Evolutionary conservation across 495 filamentous ascomycete species (phyloP).

Genomic region (Aspergillus baeticus): DNA sequence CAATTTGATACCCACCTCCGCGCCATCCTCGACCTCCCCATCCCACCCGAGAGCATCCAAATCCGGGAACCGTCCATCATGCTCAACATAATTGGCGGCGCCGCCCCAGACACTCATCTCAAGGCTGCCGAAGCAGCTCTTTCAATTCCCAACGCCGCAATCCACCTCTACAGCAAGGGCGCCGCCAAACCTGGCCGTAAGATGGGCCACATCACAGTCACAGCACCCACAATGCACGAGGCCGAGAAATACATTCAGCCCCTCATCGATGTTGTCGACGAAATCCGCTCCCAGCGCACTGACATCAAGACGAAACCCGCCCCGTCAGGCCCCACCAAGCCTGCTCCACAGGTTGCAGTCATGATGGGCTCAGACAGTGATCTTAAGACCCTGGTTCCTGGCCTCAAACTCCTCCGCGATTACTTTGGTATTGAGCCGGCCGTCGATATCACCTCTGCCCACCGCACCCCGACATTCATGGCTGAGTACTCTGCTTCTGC

Average conservation of each 20-base stretch:
- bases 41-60: constrained; percentile 58
- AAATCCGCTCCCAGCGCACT: constrained; percentile 61
- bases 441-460: constrained; percentile 87
- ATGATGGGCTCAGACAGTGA: constrained; percentile 98
- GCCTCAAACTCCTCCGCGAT: constrained; percentile 70
- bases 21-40: constrained; percentile 77
- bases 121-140: constrained; percentile 63
- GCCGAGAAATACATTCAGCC: constrained; percentile 69
- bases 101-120: constrained; percentile 65
- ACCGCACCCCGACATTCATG: constrained; percentile 87
- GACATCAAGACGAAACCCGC: constrained; percentile 43
- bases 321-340: constrained; percentile 32
- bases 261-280: constrained; percentile 61
- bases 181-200: constrained; percentile 82
- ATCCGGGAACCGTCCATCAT: constrained; percentile 76
- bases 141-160: constrained; percentile 56
- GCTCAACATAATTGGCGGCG: constrained; percentile 93
- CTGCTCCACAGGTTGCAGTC: constrained; percentile 68
- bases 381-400: constrained; percentile 72
- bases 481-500: constrained; percentile 69
- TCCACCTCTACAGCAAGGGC: constrained; percentile 92
- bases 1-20: constrained; percentile 91
- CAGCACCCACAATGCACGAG: constrained; percentile 64
- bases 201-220: constrained; percentile 90
- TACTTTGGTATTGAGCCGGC: constrained; percentile 72